phyloP scores from a whole-genome alignment of 2,329 filamentous ascomycete genomes.

The Sphaerulina vaccinii region DNA sequence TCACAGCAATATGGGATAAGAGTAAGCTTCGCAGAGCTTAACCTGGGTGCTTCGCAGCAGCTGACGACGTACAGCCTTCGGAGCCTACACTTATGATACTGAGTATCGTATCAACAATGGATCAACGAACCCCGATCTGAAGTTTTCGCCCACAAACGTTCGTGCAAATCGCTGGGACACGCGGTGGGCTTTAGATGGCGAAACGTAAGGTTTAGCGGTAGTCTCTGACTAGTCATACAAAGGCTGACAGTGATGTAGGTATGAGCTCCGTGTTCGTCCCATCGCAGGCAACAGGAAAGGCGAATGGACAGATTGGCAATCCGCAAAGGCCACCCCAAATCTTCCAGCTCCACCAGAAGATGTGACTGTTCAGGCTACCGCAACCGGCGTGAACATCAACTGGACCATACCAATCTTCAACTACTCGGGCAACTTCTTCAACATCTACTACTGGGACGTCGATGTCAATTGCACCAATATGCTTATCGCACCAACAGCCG shows the following conservation, averaged over 20 bases:
- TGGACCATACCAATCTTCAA: background rate
- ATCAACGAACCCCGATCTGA: background rate
- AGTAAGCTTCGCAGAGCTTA: background rate
- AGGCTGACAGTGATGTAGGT: background rate
- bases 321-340: background rate
- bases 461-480: background rate
- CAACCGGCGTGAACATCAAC: background rate
- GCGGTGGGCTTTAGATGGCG: background rate
- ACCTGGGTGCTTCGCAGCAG: background rate
- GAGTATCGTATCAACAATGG: conserved; percentile 4
- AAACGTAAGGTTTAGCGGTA: background rate
- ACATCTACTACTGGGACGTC: conserved; percentile 9
- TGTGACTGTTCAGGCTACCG: background rate
- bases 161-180: conserved; percentile 8
- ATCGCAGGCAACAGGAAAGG: conserved; percentile 9
- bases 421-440: background rate
- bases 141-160: conserved; percentile 2
- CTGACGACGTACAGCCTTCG: conserved; percentile 8
- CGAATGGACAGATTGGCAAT: conserved; percentile 3
- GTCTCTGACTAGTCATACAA: background rate
- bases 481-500: background rate
- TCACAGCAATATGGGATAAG: conserved; percentile 17
- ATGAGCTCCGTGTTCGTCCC: conserved; percentile 1
- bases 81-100: conserved; percentile 16
- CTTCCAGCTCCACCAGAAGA: background rate